Conservation (phyloP, 2,329 filamentous ascomycete genomes). For the Cordyceps javanica region DNA sequence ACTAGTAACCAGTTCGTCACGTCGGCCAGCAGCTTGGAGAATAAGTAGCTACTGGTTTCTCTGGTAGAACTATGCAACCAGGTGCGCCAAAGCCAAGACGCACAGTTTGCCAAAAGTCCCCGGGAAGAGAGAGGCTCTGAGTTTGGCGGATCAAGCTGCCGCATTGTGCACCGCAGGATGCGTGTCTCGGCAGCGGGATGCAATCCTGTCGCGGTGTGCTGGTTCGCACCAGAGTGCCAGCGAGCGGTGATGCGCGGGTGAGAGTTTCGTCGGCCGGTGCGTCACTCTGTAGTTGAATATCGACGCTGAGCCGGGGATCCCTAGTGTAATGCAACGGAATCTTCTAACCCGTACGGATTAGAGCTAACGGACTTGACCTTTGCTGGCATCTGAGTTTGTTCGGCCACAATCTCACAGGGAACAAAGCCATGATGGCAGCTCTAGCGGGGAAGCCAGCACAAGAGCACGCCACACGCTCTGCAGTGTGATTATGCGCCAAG, state of each 20-base stretch:
- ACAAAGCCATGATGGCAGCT: no score
- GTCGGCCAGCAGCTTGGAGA: not conserved
- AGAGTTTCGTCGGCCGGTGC: not conserved
- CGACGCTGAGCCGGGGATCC: not conserved
- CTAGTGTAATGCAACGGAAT: no score
- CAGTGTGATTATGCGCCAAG: slow-evolving; percentile 2
- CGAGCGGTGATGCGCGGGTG: no score
- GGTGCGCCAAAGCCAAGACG: not conserved
- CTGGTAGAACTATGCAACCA: not conserved
- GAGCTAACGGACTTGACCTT: not conserved
- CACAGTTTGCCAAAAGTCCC: not conserved
- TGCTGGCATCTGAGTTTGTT: not conserved
- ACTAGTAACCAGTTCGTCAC: not conserved
- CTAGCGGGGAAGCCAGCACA: no score
- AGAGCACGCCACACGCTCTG: not conserved
- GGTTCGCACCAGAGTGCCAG: no score
- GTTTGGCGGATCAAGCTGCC: not conserved
- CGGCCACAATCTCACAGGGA: not conserved
- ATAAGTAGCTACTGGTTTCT: no score
- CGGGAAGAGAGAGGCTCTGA: not conserved
- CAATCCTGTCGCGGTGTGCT: not conserved
- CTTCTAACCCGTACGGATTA: not conserved
- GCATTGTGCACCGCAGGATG: not conserved
- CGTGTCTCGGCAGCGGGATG: not conserved
- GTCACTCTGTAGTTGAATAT: not conserved